A percentile compares a stretch with the other conserved stretches of the same genome.
phyloP scores from a whole-genome alignment of 1,139 yeast genomes.

The Casaregolazyma suthepensis region DNA sequence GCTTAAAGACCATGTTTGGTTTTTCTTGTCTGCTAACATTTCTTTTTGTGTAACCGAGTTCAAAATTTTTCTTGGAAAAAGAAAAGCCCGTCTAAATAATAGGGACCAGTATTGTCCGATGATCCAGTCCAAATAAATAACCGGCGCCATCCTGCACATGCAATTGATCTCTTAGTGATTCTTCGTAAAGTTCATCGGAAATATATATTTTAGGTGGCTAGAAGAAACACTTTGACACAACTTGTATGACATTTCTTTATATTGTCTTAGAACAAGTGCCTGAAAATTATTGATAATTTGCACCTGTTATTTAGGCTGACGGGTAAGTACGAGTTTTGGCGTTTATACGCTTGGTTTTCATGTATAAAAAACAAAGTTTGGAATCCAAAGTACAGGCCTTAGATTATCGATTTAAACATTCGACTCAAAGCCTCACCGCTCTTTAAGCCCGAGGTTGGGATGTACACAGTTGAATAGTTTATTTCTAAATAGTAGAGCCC shows the following conservation, averaged over 20 bases:
- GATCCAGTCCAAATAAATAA: not conserved
- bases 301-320: not conserved
- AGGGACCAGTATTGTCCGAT: not conserved
- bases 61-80: not conserved
- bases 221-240: not conserved
- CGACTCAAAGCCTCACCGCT: not conserved
- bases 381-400: too few species aligned
- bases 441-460: not conserved
- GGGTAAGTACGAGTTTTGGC: not conserved
- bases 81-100: not conserved
- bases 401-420: not conserved
- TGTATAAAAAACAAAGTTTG: not conserved
- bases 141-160: not conserved
- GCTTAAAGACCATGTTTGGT: not conserved
- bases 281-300: too few species aligned
- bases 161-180: not conserved
- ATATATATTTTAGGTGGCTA: not conserved
- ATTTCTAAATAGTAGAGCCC: not conserved
- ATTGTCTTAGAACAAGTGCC: not conserved
- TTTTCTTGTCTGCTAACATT: not conserved
- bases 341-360: not conserved
- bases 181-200: not conserved
- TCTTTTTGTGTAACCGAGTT: not conserved
- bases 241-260: not conserved
- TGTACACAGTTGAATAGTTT: not conserved